Conservation (phyloP, 2,329 filamentous ascomycete genomes). For the Ciborinia camelliae region DNA sequence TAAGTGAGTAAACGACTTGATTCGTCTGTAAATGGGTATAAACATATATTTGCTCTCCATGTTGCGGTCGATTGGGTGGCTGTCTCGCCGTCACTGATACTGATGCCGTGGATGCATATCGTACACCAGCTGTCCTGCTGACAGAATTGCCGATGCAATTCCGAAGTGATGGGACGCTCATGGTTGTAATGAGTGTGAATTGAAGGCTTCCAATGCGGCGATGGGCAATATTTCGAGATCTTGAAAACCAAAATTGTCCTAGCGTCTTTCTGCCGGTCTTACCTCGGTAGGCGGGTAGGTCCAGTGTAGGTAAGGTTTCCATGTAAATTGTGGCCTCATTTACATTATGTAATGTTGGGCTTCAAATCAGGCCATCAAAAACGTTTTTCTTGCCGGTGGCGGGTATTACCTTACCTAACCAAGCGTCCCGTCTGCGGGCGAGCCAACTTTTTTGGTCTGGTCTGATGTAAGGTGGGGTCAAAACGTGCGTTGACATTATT, state of each 20-base stretch:
- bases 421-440: background rate
- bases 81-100: constrained; percentile 9
- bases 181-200: constrained; percentile 20
- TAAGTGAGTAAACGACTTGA: constrained; percentile 42
- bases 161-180: constrained; percentile 24
- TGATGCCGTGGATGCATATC: constrained; percentile 22
- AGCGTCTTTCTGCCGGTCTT: constrained; percentile 17
- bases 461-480: background rate
- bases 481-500: constrained; percentile 4
- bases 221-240: constrained; percentile 14
- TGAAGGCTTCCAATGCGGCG: background rate
- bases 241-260: constrained; percentile 20
- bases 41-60: constrained; percentile 41
- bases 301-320: too few species aligned
- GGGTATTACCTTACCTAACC: too few species aligned
- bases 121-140: constrained; percentile 11
- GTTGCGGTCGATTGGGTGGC: constrained; percentile 25
- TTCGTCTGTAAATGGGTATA: constrained; percentile 42
- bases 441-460: constrained; percentile 8
- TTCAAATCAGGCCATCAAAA: background rate
- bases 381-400: background rate
- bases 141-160: constrained; percentile 14
- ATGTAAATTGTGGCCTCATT: background rate
- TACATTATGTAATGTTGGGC: background rate
- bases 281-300: too few species aligned